Conservation (phyloP, 305 asterid genomes). For the Petunia hybrid region DNA sequence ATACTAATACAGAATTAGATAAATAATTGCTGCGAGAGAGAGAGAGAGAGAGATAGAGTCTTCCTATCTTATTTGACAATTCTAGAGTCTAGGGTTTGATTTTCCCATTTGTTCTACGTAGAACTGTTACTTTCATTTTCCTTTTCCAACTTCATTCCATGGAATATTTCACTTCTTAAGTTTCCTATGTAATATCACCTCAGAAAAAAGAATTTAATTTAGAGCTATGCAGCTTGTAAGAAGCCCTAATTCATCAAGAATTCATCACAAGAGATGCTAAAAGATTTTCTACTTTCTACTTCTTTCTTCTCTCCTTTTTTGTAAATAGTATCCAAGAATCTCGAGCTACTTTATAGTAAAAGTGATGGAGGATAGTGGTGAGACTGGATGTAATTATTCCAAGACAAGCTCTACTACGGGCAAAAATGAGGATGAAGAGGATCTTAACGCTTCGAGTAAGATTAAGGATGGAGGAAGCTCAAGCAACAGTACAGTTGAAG, state of each 20-base stretch:
- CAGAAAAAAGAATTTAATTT: background rate
- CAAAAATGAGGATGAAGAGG: conserved; percentile 43
- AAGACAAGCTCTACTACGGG: conserved; percentile 42
- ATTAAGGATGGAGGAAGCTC: conserved; percentile 76
- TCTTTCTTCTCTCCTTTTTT: background rate
- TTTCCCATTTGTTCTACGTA: conserved; percentile 45
- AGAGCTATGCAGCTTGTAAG: conserved; percentile 13
- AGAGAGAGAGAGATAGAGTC: conserved; percentile 42
- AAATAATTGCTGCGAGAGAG: conserved; percentile 37
- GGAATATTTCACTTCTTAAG: conserved; percentile 35
- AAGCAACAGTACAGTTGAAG: conserved; percentile 74
- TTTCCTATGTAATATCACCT: background rate
- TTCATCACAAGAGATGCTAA: conserved; percentile 7
- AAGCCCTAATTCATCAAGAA: conserved; percentile 14
- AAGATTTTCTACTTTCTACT: background rate
- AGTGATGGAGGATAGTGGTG: conserved; percentile 53
- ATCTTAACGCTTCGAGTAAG: conserved; percentile 37
- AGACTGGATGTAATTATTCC: conserved; percentile 42
- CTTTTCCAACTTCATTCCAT: conserved; percentile 39
- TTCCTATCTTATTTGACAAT: conserved; percentile 50
- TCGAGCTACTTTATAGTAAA: conserved; percentile 9
- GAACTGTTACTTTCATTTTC: conserved; percentile 37
- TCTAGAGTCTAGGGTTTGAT: conserved; percentile 70
- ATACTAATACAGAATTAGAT: background rate
- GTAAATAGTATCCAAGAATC: background rate